phyloP scores from a whole-genome alignment of 805 yeast genomes.

The Blastobotrys muscicola region DNA sequence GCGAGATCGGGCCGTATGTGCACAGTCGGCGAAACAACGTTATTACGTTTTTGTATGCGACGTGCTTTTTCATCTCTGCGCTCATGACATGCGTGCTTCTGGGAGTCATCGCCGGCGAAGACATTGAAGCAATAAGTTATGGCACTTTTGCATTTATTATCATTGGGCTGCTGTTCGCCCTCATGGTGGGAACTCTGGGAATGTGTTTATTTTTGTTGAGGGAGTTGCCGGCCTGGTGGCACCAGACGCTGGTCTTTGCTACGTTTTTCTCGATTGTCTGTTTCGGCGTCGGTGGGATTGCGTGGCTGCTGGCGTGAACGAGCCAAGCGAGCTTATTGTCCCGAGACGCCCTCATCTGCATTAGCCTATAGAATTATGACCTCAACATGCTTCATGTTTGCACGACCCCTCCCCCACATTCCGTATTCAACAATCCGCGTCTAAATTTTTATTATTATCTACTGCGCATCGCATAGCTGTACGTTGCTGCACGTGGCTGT shows the following conservation, averaged over 20 bases:
- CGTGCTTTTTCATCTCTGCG: conserved; percentile 33
- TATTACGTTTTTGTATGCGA: conserved; percentile 35
- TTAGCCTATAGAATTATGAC: not conserved
- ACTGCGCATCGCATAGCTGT: too few species aligned
- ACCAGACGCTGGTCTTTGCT: conserved; percentile 35
- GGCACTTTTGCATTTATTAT: conserved; percentile 28
- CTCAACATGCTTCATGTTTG: not conserved
- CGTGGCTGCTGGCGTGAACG: conserved; percentile 22
- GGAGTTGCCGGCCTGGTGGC: conserved; percentile 32
- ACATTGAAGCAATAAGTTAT: conserved; percentile 17
- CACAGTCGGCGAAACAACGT: conserved; percentile 32
- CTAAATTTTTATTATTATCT: too few species aligned
- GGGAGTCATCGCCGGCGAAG: conserved; percentile 33
- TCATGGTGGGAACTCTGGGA: conserved; percentile 35
- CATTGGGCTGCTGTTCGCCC: conserved; percentile 34
- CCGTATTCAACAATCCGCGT: too few species aligned
- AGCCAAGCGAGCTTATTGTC: too few species aligned
- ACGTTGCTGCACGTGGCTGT: too few species aligned
- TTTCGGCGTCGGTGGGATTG: conserved; percentile 37
- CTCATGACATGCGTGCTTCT: conserved; percentile 36
- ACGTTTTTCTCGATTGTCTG: conserved; percentile 33
- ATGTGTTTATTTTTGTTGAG: conserved; percentile 38
- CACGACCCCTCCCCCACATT: not conserved
- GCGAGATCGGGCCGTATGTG: conserved; percentile 1
- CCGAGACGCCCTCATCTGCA: not conserved